Conservation (phyloP, 148 eudicot genomes). For the Diospyros lotus region DNA sequence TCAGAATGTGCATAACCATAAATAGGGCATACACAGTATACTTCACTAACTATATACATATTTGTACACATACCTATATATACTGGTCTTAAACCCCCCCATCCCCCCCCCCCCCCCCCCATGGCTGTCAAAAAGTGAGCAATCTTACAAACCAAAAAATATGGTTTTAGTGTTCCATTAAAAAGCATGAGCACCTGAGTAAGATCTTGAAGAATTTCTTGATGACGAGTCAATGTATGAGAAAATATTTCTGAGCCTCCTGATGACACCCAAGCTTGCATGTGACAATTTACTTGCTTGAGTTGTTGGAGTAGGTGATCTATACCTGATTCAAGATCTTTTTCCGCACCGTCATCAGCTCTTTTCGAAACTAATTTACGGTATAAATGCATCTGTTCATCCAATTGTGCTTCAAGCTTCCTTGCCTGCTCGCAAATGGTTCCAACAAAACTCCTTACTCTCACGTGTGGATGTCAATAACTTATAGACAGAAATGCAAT, state of each 20-base stretch:
- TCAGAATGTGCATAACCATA: no score
- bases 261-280: conserved; percentile 96
- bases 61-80: no score
- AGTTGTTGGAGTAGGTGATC: conserved; percentile 76
- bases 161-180: no score
- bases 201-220: conserved; percentile 95
- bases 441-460: background rate
- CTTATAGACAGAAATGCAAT: no score
- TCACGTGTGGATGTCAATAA: no score
- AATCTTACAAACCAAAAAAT: no score
- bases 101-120: no score
- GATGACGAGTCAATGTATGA: conserved; percentile 95
- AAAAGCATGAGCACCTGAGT: conserved; percentile 54
- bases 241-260: conserved; percentile 97
- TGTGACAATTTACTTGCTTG: conserved; percentile 74
- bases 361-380: conserved; percentile 75
- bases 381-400: conserved; percentile 89
- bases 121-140: no score
- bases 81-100: no score
- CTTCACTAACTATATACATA: no score
- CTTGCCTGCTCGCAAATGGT: conserved; percentile 54
- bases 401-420: conserved; percentile 95
- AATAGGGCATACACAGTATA: no score
- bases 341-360: conserved; percentile 50
- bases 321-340: conserved; percentile 68